phyloP scores from a whole-genome alignment of 2,329 filamentous ascomycete genomes.

The Oidium heveae region DNA sequence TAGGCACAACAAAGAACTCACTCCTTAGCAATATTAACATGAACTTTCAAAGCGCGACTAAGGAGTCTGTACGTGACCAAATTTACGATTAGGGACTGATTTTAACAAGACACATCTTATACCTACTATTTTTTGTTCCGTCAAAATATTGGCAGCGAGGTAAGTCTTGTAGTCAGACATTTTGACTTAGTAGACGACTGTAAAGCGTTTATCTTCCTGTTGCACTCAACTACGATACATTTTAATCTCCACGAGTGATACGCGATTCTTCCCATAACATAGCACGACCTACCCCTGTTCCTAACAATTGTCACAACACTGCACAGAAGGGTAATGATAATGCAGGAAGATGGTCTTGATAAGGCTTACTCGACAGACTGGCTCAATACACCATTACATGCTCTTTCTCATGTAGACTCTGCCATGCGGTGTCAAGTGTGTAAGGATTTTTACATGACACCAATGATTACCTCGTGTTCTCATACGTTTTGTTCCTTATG shows the following conservation, averaged over 20 bases:
- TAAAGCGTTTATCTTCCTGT: too few relatives aligned
- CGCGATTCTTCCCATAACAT: too few relatives aligned
- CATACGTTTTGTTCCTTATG: slow-evolving; percentile 96
- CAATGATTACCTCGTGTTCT: slow-evolving; percentile 81
- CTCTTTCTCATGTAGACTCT: slow-evolving; percentile 49
- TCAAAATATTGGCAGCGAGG: slow-evolving; percentile 13
- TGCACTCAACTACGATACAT: too few relatives aligned
- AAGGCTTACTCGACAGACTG: slow-evolving; percentile 68
- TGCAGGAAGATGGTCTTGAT: slow-evolving; percentile 12
- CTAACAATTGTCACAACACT: too few relatives aligned
- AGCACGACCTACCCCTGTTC: too few relatives aligned
- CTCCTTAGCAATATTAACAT: slow-evolving; percentile 78
- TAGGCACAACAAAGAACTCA: slow-evolving; percentile 15
- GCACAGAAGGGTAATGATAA: not conserved
- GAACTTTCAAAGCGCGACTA: slow-evolving; percentile 58
- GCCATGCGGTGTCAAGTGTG: slow-evolving; percentile 87
- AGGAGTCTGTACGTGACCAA: slow-evolving; percentile 65
- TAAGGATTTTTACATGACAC: slow-evolving; percentile 89
- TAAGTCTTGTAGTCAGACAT: slow-evolving; percentile 15
- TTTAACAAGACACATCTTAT: not conserved
- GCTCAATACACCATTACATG: slow-evolving; percentile 42
- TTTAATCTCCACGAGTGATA: too few relatives aligned
- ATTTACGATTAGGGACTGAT: slow-evolving; percentile 2
- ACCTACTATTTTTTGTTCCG: slow-evolving; percentile 13
- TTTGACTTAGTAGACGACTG: too few relatives aligned